Base-by-base conservation (phyloP, 305 asterid species). In the Fraxinus dipetala region DNA sequence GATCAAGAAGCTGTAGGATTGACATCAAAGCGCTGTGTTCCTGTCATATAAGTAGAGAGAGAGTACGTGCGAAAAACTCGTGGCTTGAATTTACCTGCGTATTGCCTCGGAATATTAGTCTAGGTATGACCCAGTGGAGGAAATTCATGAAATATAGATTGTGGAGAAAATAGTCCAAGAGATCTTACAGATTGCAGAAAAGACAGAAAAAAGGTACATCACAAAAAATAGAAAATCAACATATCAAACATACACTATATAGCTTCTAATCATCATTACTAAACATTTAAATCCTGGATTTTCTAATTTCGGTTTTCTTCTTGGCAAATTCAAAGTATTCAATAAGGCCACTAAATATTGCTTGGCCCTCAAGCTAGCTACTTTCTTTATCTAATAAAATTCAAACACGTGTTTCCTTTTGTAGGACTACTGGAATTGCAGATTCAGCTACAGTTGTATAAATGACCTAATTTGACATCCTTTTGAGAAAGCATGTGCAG, bases 51-150 rank as follows among this genome's bases (percentile, higher is more conserved):
- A 72, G 59, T 51, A 61, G 81, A 61, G 74, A 30, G 75, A 34
- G 26, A 72, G 45, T 22, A 43, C 24, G 31, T 67, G 11, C 30
- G 18, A 32, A n/a, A 81, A 34, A 72, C 67, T 20, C 28, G 24
- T 35, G 77, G 73, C 81, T 78, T 51, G 34, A 79, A 81, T 72
- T 22, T 51, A 79, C 80, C 65, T 51, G 38, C 84, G 80, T 22
- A 75, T 32, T 72, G 24, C 24, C 11, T 31, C 24, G 10, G 40
- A 72, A 72, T 72, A 34, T 72, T 72, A 31, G 24, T 34, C 40
- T 2, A 32, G 40, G 38, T 30, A 72, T 14, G 76, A 2, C 70
- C 26, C 24, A 72, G 38, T 72, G 34, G 36, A 6, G 24, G 45
- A 34, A 32, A 72, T 69, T 30, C 75, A 69, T 30, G 75, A 69